phyloP scores from a whole-genome alignment of 768 basidiomycete genomes.

The Chalciporus sphaerocephalus region DNA sequence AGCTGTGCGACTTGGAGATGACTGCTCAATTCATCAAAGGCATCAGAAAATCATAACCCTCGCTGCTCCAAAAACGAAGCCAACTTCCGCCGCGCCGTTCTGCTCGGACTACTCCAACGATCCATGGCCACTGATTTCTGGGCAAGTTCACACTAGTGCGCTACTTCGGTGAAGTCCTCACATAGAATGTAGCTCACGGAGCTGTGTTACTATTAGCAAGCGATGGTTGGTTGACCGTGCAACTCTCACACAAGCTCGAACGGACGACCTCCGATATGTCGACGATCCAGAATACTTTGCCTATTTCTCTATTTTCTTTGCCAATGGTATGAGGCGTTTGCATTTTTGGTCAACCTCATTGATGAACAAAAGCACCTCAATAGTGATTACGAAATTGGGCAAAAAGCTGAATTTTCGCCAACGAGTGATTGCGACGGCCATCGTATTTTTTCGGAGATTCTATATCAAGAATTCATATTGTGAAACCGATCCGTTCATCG shows the following conservation, averaged over 20 bases:
- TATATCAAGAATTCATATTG: conserved; percentile 94
- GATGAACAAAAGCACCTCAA: no score
- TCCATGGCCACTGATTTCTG: conserved; percentile 88
- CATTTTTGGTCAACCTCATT: no score
- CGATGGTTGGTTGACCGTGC: conserved; percentile 88
- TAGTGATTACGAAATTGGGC: conserved; percentile 84
- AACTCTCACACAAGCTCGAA: conserved; percentile 67
- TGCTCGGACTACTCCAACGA: background rate
- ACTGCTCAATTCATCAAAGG: no score
- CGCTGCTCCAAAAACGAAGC: no score
- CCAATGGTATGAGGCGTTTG: conserved; percentile 59
- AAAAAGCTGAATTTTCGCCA: conserved; percentile 81
- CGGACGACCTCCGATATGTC: conserved; percentile 74
- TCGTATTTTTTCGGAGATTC: conserved; percentile 94
- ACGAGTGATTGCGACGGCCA: conserved; percentile 89
- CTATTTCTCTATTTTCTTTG: conserved; percentile 85
- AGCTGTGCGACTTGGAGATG: no score
- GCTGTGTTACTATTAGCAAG: conserved; percentile 60
- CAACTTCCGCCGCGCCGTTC: background rate
- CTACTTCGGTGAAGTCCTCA: conserved; percentile 13
- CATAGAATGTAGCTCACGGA: conserved; percentile 13
- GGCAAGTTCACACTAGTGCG: conserved; percentile 86
- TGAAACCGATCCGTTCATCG: conserved; percentile 93
- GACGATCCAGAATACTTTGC: conserved; percentile 73
- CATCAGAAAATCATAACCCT: no score